Evolutionary conservation across 441 rosid genomes (phyloP).

Genomic region (Gossypium lobatum): DNA sequence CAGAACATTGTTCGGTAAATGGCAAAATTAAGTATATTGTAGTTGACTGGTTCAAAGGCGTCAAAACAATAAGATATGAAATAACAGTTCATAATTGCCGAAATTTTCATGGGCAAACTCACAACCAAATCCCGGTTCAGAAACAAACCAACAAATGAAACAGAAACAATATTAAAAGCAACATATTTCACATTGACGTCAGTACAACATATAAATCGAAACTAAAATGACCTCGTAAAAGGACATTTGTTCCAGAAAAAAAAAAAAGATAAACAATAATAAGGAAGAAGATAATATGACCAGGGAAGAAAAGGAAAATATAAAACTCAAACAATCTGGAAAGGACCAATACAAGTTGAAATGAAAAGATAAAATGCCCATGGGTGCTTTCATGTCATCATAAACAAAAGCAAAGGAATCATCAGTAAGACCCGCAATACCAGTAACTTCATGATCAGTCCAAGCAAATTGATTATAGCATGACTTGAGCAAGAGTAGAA

Average conservation of each 20-base stretch:
- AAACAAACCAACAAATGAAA: neutral
- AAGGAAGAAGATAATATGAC: neutral
- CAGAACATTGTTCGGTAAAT: constrained; percentile 15
- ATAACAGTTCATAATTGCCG: neutral
- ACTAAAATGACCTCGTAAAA: neutral
- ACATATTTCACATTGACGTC: neutral
- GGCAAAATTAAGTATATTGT: neutral
- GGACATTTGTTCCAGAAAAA: neutral
- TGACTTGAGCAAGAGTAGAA: constrained; percentile 17
- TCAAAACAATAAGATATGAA: neutral
- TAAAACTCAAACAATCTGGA: neutral
- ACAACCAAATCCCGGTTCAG: neutral
- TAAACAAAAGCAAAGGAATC: constrained; percentile 9
- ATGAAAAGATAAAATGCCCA: neutral
- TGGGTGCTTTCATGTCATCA: neutral
- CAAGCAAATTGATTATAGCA: neutral
- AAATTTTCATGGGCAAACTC: neutral
- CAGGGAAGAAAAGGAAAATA: neutral
- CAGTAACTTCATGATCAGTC: neutral
- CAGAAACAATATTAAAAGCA: neutral
- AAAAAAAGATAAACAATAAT: neutral
- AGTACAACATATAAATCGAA: neutral
- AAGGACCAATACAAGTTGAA: neutral
- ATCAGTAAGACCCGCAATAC: neutral
- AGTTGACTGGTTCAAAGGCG: constrained; percentile 1